Base-by-base conservation (phyloP, 2,329 filamentous ascomycete genomes). In the Talaromyces atroroseus region DNA sequence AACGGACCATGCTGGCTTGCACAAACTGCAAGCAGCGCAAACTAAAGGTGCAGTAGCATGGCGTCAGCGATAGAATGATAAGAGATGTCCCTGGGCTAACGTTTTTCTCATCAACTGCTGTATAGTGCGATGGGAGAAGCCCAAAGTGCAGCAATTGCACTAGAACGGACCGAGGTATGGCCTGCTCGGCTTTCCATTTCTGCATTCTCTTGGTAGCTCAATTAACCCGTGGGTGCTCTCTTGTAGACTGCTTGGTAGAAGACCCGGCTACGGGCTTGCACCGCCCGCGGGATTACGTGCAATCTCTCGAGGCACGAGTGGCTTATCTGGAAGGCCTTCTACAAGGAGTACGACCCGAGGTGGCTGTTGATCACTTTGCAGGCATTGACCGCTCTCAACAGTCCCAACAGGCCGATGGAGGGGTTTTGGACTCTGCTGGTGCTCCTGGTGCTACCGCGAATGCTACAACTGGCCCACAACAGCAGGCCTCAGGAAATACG, bases 231-330 rank as follows among this genome's bases (percentile, higher is more conserved):
- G 20, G 23, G 21, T 36, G 32, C 12, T 36, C n/a, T 14, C 32
- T 36, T 16, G 12, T 44, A 71, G 67, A 69, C 16, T 71, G 68
- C 59, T 60, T 71, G 11, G 66, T 72, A 6, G 69, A 74, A 62
- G 71, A 74, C 51, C 68, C 69, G 7, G 66, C 70, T 7, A 72
- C 71, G 1, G 65, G 68, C 5, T 55, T 68, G 6, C 66, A 69
- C 40, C 64, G 65, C 26, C 68, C 70, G 5, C 57, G 68, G 36
- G 63, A 70, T 49, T 71, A 73, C 59, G 65, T 72, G 52, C 62
- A 67, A 55, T 68, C 23, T 23, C 57, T 60, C 11, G 57, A 60
- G 36, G 40, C 57, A 5, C 40, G 50, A 12, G 54, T 60, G 3
- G 64, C 65, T 8, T 66, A 66, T 32, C 63, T 71, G 0, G 70